Conservation (phyloP, 345 rosid genomes). For the Acer yangbiense region DNA sequence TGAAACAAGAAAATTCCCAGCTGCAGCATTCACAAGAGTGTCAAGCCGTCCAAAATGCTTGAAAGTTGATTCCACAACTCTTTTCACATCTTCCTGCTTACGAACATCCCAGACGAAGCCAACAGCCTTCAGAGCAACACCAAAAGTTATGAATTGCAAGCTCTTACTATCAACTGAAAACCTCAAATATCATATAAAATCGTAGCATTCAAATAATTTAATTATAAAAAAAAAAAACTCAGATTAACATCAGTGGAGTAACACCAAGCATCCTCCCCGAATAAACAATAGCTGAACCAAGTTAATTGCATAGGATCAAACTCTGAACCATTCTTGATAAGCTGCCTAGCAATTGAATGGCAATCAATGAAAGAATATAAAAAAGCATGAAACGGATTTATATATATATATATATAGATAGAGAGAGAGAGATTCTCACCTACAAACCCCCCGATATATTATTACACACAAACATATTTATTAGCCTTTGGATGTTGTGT, state of each 20-base stretch:
- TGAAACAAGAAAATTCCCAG: constrained; percentile 74
- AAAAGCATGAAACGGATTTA: no score
- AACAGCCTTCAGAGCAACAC: constrained; percentile 51
- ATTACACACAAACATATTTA: no score
- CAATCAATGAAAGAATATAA: background rate
- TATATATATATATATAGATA: no score
- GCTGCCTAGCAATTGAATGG: background rate
- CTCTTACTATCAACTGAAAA: no score
- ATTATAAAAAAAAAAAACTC: no score
- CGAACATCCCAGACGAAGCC: constrained; percentile 91
- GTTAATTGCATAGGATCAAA: background rate
- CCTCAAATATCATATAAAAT: no score
- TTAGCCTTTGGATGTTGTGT: no score
- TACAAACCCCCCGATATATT: no score
- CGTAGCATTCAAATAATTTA: no score
- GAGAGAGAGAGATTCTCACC: no score
- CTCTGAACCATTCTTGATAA: background rate
- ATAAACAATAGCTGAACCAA: background rate
- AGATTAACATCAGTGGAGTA: no score
- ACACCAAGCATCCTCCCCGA: no score
- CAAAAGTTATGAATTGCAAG: background rate
- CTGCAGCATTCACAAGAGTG: constrained; percentile 78
- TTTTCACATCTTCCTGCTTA: constrained; percentile 64
- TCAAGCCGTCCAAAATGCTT: constrained; percentile 63
- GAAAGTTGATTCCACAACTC: constrained; percentile 72